These are phyloP conservation scores for Arthrobotrys musiformis DNA, from an alignment of 2,329 filamentous ascomycete genomes.

Conservation along the genomic window DNA sequence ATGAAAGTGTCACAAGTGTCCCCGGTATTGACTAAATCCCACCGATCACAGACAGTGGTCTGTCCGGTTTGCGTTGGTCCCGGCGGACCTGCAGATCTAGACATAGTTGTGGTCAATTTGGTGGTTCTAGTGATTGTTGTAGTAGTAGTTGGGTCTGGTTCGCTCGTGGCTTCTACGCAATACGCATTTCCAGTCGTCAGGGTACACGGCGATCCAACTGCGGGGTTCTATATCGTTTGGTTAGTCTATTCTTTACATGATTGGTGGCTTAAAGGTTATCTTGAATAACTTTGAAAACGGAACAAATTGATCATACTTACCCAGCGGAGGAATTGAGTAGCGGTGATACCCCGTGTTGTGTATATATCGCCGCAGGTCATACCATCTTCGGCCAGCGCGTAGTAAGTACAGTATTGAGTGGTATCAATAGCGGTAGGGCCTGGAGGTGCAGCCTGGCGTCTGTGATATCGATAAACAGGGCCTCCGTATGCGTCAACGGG, in stretches of 20 bases:
- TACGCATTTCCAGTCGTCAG: neutral
- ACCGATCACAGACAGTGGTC: neutral
- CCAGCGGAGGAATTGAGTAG: neutral
- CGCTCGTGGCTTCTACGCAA: neutral
- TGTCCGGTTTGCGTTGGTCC: constrained; percentile 10
- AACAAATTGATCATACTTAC: neutral
- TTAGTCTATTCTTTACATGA: too few species aligned
- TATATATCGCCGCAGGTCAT: neutral
- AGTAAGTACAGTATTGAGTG: neutral
- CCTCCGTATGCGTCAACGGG: too few species aligned
- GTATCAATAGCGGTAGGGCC: neutral
- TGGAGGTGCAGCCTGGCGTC: neutral
- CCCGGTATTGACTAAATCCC: neutral
- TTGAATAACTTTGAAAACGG: neutral
- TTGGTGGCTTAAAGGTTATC: too few species aligned
- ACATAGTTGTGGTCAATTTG: neutral
- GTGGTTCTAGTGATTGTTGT: neutral
- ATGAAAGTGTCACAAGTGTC: neutral
- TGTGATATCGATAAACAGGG: too few species aligned
- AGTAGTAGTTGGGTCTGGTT: neutral
- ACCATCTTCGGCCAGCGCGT: neutral
- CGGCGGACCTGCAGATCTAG: neutral
- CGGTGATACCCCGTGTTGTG: neutral
- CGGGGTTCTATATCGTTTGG: too few species aligned
- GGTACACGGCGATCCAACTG: too few species aligned